Evolutionary conservation across 2,329 filamentous ascomycete species (phyloP), one percentile per base, ranked within the genome.

Genomic region (Orbilia brochopaga): DNA sequence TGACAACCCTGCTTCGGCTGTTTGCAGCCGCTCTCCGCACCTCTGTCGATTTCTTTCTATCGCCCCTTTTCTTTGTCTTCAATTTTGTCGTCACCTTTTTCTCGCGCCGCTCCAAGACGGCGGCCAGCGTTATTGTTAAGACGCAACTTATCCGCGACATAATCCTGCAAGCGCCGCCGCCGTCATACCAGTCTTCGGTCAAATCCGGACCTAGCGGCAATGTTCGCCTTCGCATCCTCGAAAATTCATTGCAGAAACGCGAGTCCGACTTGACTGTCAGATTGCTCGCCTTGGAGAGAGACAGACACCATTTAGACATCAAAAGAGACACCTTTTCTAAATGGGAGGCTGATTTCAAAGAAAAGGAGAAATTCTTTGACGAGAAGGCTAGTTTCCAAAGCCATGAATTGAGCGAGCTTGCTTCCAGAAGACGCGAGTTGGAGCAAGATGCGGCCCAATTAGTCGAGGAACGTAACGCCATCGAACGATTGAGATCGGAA

Each of bases 141-240:
- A 55, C 60, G 32, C 55, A 65, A 27, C 60, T 72, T 42, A 65
- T 72, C 23, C 67, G 67, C 42, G 67, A 72, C 40, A 53, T 72
- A 4, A 37, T 72, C 11, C 30, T 72, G 13, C 60, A 65, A 37
- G 57, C 67, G 3, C 56, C 60, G 10, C 67, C 67, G 15, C 67
- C 67, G 11, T 61, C 67, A 2, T 72, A 72, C 24, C 67, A 72
- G 35, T 72, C 67, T 11, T 32, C 60, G 3, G 59, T 61, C 4
- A 64, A 61, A 37, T 21, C 56, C 3, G 60, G 64, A 24, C 60
- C 65, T 44, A 52, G 58, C 48, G 60, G 27, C 27, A 32, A 32
- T 32, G 27, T 54, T 51, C 67, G 67, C 8, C 32, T 72, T 27
- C 67, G 67, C 2, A 24, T 51, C 3, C 42, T 72, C 8, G 67